phyloP scores from a whole-genome alignment of 768 basidiomycete genomes.

The Termitomyces heimii region DNA sequence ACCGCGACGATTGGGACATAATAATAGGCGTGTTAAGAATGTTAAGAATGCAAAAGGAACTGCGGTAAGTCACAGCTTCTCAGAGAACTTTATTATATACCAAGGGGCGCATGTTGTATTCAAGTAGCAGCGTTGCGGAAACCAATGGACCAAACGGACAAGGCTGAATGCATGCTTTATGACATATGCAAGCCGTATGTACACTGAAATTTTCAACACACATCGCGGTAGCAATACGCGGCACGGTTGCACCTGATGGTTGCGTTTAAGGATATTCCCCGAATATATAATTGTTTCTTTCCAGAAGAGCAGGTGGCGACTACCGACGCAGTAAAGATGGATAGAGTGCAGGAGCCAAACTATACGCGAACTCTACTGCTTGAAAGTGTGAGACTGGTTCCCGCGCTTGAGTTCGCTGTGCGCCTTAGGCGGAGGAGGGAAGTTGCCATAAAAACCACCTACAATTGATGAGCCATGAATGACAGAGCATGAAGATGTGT shows the following conservation, averaged over 20 bases:
- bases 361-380: constrained; percentile 23
- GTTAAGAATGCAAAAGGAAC: not conserved
- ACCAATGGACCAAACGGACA: constrained; percentile 3
- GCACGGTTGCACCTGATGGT: not conserved
- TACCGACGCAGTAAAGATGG: not conserved
- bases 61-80: not conserved
- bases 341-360: not conserved
- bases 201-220: not conserved
- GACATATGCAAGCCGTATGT: not conserved
- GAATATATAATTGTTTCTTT: not conserved
- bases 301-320: not conserved
- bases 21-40: not conserved
- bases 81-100: constrained; percentile 8
- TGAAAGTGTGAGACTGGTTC: constrained; percentile 68
- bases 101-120: not conserved
- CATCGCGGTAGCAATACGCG: not conserved
- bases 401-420: constrained; percentile 62
- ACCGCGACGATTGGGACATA: constrained; percentile 7
- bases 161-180: not conserved
- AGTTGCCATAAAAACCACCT: constrained; percentile 51
- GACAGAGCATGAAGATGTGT: not conserved
- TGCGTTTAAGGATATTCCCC: not conserved
- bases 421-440: constrained; percentile 61
- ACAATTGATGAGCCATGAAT: constrained; percentile 1
- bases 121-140: not conserved